Base-by-base conservation (phyloP, 2,329 filamentous ascomycete species). In the Monilinia polystroma region DNA sequence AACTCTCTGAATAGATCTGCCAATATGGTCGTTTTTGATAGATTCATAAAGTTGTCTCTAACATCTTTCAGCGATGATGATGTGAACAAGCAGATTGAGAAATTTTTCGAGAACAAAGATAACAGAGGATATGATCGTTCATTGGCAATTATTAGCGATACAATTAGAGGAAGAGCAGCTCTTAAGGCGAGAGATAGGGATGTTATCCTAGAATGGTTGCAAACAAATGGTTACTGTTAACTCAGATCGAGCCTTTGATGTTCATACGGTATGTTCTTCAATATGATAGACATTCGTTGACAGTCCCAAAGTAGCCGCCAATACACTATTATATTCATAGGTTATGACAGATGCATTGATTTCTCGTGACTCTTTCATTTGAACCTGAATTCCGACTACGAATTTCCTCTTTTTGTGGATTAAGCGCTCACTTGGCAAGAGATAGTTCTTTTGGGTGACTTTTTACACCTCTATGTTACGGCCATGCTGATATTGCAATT, bases 1-100 rank as follows among this genome's bases (percentile, higher is more conserved):
- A 53, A 66, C 12, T 35, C 14, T 23, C 5, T 54, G 35, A 18
- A 16, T 53, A 66, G 64, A 18, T 87, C 85, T 76, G 83, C 83
- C 53, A 97, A 97, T 80, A 90, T 92, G 70, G 90, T 97, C 41
- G 87, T 97, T 3, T 82, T 97, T 20, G 94, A 99, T 79, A 88
- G 94, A 58, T 97, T 96, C 79, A 81, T 99, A 73, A 88, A 91
- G 72, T 82, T 90, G 72, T 88, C 88, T 55, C 81, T 99, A 72
- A 87, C 86, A 74, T 90, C 91, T 76, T 98, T 96, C 77, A 86
- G 91, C 3, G 88, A 92, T 73, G 80, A 82, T 18, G 84, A 85
- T 70, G 83, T 87, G 20, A 85, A 92, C 69, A 83, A 87, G 70
- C 92, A 97, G 64, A 95, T 99, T 73, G 83, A 88, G 60, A 77